Conservation (phyloP, 257 asterid genomes). For the Solanum etuberosum region DNA sequence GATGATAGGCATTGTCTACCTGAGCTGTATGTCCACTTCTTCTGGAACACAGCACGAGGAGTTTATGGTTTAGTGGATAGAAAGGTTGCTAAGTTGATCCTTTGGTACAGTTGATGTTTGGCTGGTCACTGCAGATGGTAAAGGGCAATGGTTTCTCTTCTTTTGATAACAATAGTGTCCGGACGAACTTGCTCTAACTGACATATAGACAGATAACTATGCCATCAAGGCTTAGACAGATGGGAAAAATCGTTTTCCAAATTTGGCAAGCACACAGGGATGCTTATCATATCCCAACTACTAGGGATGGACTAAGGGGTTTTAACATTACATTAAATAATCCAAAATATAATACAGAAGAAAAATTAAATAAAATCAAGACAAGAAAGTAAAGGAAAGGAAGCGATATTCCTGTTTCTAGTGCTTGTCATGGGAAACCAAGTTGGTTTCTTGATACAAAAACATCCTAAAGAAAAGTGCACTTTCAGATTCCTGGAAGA, state of each 20-base stretch:
- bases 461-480: not conserved
- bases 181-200: not conserved
- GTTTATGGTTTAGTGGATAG: not conserved
- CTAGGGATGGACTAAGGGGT: not conserved
- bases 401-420: not conserved
- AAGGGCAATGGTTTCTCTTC: not conserved
- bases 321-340: not conserved
- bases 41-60: not conserved
- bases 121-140: not conserved
- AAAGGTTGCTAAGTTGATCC: not conserved
- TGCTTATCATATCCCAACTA: not conserved
- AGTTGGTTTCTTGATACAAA: conserved; percentile 7
- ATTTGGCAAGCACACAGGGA: not conserved
- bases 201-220: not conserved
- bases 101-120: not conserved
- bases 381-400: not conserved
- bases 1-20: not conserved
- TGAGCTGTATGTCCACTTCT: conserved; percentile 2
- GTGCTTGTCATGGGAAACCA: not conserved
- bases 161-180: not conserved
- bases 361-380: not conserved
- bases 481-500: not conserved
- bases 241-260: not conserved
- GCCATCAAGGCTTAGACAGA: not conserved
- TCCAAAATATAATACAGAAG: not conserved